Evolutionary conservation across 345 rosid species (phyloP).

Genomic region (Firmiana major): DNA sequence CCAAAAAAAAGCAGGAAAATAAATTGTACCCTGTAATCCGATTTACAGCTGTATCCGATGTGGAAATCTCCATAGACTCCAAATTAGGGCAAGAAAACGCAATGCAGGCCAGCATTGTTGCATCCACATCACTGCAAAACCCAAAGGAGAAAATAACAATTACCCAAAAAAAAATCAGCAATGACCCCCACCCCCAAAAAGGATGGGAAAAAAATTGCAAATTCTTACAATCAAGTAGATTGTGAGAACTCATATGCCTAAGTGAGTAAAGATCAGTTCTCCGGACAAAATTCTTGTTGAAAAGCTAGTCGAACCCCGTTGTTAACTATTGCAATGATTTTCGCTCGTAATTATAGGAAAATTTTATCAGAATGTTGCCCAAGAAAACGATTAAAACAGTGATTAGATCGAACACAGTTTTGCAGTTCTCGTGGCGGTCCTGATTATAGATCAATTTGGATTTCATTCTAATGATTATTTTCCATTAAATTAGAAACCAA

Average conservation of each 20-base stretch:
- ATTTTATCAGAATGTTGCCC: background rate
- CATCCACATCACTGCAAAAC: slow-evolving; percentile 75
- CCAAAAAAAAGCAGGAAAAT: background rate
- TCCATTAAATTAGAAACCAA: background rate
- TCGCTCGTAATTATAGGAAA: background rate
- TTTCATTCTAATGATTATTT: background rate
- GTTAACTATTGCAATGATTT: background rate
- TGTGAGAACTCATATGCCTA: too few species aligned
- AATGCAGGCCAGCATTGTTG: slow-evolving; percentile 89
- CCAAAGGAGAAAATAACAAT: background rate
- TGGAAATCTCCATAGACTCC: slow-evolving; percentile 79
- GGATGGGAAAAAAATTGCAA: background rate
- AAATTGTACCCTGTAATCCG: slow-evolving; percentile 77
- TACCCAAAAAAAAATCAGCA: background rate
- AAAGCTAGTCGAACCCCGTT: background rate
- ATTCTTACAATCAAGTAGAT: background rate
- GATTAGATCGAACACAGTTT: slow-evolving; percentile 8
- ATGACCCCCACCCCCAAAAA: background rate
- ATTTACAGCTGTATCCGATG: slow-evolving; percentile 54
- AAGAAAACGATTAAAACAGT: slow-evolving; percentile 2
- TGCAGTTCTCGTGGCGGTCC: background rate
- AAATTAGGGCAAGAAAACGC: slow-evolving; percentile 90
- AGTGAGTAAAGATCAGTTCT: background rate
- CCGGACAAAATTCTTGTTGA: background rate
- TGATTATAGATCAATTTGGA: background rate